These are phyloP conservation scores for Claviceps purpurea DNA, from an alignment of 2,329 filamentous ascomycete species.

Conservation along the genomic window DNA sequence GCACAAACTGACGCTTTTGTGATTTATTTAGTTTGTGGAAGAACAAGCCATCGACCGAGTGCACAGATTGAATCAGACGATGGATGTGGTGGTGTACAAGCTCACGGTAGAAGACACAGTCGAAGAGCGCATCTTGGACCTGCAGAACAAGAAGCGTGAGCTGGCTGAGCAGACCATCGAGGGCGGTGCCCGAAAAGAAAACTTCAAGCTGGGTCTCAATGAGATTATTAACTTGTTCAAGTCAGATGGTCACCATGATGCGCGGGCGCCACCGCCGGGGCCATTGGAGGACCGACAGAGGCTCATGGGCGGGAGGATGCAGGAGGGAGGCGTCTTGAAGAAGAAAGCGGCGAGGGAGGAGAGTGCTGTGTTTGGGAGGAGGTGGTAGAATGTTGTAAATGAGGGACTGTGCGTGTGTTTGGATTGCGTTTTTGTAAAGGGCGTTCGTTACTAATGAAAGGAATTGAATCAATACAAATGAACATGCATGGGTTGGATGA, in stretches of 20 bases:
- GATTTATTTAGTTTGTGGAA: slow-evolving; percentile 62
- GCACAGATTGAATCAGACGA: slow-evolving; percentile 91
- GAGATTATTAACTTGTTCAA: slow-evolving; percentile 89
- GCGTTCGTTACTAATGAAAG: too few species aligned
- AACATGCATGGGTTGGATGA: too few species aligned
- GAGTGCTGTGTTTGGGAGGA: slow-evolving; percentile 26
- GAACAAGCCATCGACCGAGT: slow-evolving; percentile 98
- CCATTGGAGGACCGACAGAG: slow-evolving; percentile 2
- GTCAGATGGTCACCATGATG: slow-evolving; percentile 34
- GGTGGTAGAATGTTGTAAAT: slow-evolving; percentile 20
- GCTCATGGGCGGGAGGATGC: slow-evolving; percentile 3
- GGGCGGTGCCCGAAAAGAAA: slow-evolving; percentile 55
- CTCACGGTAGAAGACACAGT: slow-evolving; percentile 78
- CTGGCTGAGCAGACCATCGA: slow-evolving; percentile 89
- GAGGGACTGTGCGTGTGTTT: neutral
- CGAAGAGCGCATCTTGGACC: slow-evolving; percentile 84
- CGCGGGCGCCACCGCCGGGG: slow-evolving; percentile 6
- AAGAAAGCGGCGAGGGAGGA: slow-evolving; percentile 22
- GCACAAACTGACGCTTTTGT: too few species aligned
- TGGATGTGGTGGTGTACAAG: slow-evolving; percentile 91
- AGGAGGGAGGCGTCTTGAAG: slow-evolving; percentile 11
- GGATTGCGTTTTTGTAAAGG: too few species aligned
- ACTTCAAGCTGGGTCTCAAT: slow-evolving; percentile 76
- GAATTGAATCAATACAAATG: too few species aligned
- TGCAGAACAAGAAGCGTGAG: slow-evolving; percentile 87